Evolutionary conservation across 495 filamentous ascomycete genomes (phyloP), one percentile per base, ranked within the genome.

Genomic region (Xanthoparmelia taractica): DNA sequence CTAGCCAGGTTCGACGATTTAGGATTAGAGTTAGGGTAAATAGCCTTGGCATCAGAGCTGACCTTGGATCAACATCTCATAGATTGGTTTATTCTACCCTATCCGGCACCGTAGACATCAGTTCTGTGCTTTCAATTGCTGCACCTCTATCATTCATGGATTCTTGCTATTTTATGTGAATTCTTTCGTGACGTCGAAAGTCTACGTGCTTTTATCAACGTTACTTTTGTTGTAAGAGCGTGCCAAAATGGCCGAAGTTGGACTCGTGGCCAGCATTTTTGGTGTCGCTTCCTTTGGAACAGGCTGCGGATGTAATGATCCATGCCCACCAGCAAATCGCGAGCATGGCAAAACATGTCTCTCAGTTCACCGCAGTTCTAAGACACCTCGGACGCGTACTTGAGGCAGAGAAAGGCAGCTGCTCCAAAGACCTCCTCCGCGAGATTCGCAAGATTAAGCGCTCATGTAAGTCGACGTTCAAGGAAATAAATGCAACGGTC

Each of bases 191-290:
- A n/a, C n/a, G n/a, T n/a, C n/a, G n/a, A n/a, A n/a, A n/a, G n/a
- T n/a, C n/a, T n/a, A n/a, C n/a, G n/a, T n/a, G n/a, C n/a, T n/a
- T n/a, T n/a, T n/a, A n/a, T n/a, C n/a, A n/a, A n/a, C n/a, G n/a
- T n/a, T n/a, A n/a, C n/a, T n/a, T n/a, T n/a, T n/a, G n/a, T n/a
- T n/a, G n/a, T n/a, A n/a, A n/a, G n/a, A n/a, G n/a, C n/a, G n/a
- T n/a, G 48, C 23, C 34, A 63, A 8, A 57, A 63, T 63, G 60
- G 60, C 60, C n/a, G 60, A 63, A 10, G 59, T 63, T 33, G 60
- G 60, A 33, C 2, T 63, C 12, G 60, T 33, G 13, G 60, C 60
- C n/a, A 55, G 47, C 23, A 57, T 63, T 31, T 17, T 63, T 29
- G 25, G 60, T 29, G 36, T 63, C 47, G 60, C 60, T 27, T 18